These are phyloP conservation scores for Fusarium heterosporum DNA, from an alignment of 2,329 filamentous ascomycete genomes.

Conservation along the genomic window DNA sequence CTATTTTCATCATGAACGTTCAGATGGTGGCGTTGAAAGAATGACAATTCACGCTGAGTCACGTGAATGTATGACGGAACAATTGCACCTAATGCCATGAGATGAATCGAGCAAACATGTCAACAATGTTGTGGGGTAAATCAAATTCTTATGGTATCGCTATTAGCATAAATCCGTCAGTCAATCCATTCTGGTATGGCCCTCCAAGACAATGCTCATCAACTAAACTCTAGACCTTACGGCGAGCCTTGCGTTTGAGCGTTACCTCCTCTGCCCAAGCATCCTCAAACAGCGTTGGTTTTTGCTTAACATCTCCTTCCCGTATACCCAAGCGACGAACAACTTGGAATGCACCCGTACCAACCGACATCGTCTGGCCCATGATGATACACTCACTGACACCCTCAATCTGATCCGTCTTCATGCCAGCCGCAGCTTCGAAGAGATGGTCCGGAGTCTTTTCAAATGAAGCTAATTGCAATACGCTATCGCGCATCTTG, in stretches of 20 bases:
- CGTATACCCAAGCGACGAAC: conserved; percentile 79
- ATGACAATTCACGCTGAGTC: neutral
- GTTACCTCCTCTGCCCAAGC: conserved; percentile 60
- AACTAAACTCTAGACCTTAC: conserved; percentile 23
- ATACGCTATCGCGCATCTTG: conserved; percentile 94
- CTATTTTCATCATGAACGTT: neutral
- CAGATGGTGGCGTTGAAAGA: conserved; percentile 1
- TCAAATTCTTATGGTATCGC: conserved; percentile 25
- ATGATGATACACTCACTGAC: conserved; percentile 98
- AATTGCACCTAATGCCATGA: neutral
- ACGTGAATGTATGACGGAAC: conserved; percentile 24
- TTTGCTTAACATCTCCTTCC: conserved; percentile 66
- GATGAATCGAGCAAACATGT: neutral
- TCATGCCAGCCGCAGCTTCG: conserved; percentile 91
- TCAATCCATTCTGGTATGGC: neutral
- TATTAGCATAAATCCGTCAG: conserved; percentile 13
- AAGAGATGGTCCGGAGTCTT: conserved; percentile 99
- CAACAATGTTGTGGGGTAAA: neutral
- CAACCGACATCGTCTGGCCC: conserved; percentile 92
- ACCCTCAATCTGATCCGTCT: conserved; percentile 91
- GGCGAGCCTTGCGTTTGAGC: conserved; percentile 37
- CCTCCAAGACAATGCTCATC: neutral
- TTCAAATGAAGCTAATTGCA: conserved; percentile 96
- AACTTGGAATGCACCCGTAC: conserved; percentile 92
- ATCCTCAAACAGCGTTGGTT: conserved; percentile 78